A percentile compares a stretch with the other conserved stretches of the same genome.
phyloP scores from a whole-genome alignment of 345 rosid species.

The Arabidopsis arenosa region DNA sequence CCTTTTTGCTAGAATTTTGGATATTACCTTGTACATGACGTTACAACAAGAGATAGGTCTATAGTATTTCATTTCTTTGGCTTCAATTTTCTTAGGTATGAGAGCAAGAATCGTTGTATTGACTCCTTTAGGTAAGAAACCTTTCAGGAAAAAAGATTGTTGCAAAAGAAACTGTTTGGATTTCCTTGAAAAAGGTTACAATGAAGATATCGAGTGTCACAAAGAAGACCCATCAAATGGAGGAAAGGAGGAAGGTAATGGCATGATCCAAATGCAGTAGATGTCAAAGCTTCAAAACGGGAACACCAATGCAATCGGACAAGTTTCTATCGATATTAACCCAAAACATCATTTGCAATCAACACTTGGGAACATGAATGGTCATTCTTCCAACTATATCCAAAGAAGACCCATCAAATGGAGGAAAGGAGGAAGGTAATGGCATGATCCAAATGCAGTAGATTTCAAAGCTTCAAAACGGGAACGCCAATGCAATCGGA shows the following conservation, averaged over 20 bases:
- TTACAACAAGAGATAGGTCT: not conserved
- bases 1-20: not conserved
- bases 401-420: too few relatives aligned
- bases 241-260: constrained; percentile 60
- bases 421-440: constrained; percentile 59
- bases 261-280: constrained; percentile 73
- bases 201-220: constrained; percentile 62
- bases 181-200: constrained; percentile 80
- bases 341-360: constrained; percentile 23
- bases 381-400: constrained; percentile 68
- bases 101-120: not conserved
- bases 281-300: constrained; percentile 54
- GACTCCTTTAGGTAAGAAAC: not conserved
- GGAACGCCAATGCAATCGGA: constrained; percentile 51
- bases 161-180: constrained; percentile 77
- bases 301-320: constrained; percentile 49
- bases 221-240: constrained; percentile 50
- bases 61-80: not conserved
- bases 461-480: constrained; percentile 53
- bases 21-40: not conserved
- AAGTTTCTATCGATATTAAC: constrained; percentile 47
- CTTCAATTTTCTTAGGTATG: not conserved
- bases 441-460: constrained; percentile 74
- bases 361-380: constrained; percentile 43
- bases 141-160: not conserved